These are phyloP conservation scores for Pseudoscleropodium purum DNA, from an alignment of 225 moss, liverwort and hornwort species.

Conservation along the genomic window DNA sequence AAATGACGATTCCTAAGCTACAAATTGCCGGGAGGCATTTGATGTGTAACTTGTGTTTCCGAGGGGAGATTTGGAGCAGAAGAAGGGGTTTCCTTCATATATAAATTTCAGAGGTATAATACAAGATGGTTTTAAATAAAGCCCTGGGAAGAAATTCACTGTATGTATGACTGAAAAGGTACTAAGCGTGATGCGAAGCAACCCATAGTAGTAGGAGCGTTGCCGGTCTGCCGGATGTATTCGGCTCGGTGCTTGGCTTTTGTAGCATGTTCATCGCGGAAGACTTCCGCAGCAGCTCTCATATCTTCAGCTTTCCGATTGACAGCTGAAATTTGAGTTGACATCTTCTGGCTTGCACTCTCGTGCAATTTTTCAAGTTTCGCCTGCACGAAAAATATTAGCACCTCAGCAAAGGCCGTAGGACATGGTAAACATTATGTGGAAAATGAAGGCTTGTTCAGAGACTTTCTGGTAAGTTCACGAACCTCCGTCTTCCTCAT, in stretches of 20 bases:
- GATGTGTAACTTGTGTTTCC: neutral
- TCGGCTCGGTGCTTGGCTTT: constrained; percentile 75
- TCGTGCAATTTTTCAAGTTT: constrained; percentile 75
- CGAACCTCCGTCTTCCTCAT: constrained; percentile 89
- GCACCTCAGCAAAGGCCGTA: neutral
- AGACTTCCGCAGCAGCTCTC: constrained; percentile 62
- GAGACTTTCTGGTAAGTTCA: neutral
- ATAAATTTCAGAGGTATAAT: neutral
- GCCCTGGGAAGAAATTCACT: neutral
- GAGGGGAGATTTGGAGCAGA: neutral
- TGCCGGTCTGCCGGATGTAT: constrained; percentile 75
- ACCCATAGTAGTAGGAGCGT: constrained; percentile 6
- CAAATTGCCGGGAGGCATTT: neutral
- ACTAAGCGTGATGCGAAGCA: constrained; percentile 43
- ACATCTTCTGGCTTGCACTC: constrained; percentile 68
- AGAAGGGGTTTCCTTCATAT: neutral
- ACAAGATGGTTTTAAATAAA: neutral
- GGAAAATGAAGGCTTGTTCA: neutral
- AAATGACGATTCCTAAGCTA: neutral
- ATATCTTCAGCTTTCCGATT: constrained; percentile 74
- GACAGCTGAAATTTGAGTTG: constrained; percentile 54
- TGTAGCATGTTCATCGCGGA: constrained; percentile 69
- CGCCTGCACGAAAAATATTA: constrained; percentile 32
- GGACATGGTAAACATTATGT: neutral
- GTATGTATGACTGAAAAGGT: constrained; percentile 19